Evolutionary conservation across 768 basidiomycete genomes (phyloP).

Genomic region (Termitomyces titanicus): DNA sequence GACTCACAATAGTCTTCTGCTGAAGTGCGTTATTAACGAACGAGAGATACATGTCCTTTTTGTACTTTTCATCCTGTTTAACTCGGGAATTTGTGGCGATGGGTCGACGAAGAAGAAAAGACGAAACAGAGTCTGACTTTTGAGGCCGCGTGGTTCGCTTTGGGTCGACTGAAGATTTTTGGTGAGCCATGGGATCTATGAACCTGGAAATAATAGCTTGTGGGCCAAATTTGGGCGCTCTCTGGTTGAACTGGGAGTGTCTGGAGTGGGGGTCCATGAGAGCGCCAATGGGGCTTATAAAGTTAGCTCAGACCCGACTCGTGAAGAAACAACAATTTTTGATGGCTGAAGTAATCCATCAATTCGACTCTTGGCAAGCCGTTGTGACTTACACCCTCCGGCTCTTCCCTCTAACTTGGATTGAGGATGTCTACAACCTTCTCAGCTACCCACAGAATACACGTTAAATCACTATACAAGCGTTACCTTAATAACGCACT

Average conservation of each 20-base stretch:
- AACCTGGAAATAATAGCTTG: constrained; percentile 39
- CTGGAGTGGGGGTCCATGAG: constrained; percentile 78
- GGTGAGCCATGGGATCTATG: constrained; percentile 31
- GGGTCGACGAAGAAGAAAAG: constrained; percentile 40
- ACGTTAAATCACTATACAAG: constrained; percentile 91
- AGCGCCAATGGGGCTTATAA: constrained; percentile 10
- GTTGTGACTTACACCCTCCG: neutral
- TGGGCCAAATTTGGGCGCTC: constrained; percentile 67
- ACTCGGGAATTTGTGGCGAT: constrained; percentile 79
- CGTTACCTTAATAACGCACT: constrained; percentile 82
- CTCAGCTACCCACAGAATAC: constrained; percentile 70
- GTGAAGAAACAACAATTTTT: constrained; percentile 15
- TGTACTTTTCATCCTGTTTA: constrained; percentile 71
- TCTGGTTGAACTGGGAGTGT: constrained; percentile 70
- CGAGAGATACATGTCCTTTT: constrained; percentile 80
- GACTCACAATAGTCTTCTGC: constrained; percentile 64
- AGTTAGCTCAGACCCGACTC: neutral
- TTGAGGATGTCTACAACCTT: constrained; percentile 58
- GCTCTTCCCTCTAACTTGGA: constrained; percentile 11
- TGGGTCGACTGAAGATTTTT: constrained; percentile 39
- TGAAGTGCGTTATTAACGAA: constrained; percentile 81
- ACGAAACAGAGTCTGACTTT: constrained; percentile 24
- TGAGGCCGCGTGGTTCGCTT: constrained; percentile 30
- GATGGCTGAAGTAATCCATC: constrained; percentile 15
- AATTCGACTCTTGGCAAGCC: neutral